A percentile compares a stretch with the other conserved stretches of the same genome.
These are phyloP conservation scores for Cryptococcus amylolentus DNA, from an alignment of 1,284 basidiomycete genomes.

Conservation along the genomic window DNA sequence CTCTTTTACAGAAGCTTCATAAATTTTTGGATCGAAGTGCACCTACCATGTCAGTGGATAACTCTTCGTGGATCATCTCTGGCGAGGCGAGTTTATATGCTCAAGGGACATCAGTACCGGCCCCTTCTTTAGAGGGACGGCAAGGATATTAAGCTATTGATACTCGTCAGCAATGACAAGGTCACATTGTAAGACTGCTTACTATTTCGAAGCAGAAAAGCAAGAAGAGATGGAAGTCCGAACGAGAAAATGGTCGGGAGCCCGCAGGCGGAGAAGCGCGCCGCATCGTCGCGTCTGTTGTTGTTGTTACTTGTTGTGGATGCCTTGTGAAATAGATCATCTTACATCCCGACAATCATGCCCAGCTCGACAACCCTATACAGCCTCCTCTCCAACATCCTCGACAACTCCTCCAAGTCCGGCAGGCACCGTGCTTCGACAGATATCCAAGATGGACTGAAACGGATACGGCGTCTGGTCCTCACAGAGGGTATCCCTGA, in stretches of 20 bases:
- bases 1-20: neutral
- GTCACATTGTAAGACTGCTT: neutral
- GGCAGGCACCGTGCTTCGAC: slow-evolving; percentile 58
- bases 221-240: neutral
- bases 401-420: slow-evolving; percentile 47
- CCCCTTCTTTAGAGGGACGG: neutral
- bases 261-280: neutral
- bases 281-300: too few relatives aligned
- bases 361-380: slow-evolving; percentile 18
- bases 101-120: slow-evolving; percentile 6
- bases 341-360: neutral
- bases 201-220: neutral
- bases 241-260: neutral
- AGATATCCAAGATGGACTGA: slow-evolving; percentile 73
- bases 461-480: slow-evolving; percentile 72
- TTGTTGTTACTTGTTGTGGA: neutral
- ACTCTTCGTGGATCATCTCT: slow-evolving; percentile 48
- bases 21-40: neutral
- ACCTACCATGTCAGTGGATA: slow-evolving; percentile 49
- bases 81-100: slow-evolving; percentile 5
- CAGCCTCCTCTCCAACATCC: slow-evolving; percentile 28
- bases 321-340: neutral
- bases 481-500: slow-evolving; percentile 80
- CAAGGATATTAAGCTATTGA: neutral
- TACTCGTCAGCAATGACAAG: neutral